A percentile compares a stretch with the other conserved stretches of the same genome.
Conservation (phyloP, 2,329 filamentous ascomycete genomes). For the Fusarium citri region DNA sequence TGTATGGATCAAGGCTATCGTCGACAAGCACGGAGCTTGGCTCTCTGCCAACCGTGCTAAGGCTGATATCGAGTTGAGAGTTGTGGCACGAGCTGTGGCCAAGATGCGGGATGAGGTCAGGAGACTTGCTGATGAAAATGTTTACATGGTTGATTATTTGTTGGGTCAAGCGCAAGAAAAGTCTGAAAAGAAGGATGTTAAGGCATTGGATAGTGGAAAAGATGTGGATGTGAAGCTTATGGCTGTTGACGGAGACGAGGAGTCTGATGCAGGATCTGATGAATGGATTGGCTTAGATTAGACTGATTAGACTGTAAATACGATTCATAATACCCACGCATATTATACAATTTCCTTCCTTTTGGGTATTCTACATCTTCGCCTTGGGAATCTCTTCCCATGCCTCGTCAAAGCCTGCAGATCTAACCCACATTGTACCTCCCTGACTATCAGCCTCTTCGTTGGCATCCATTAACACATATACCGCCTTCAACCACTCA, state of each 20-base stretch:
- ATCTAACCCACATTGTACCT: conserved; percentile 67
- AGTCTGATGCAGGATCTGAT: conserved; percentile 53
- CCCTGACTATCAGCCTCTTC: conserved; percentile 57
- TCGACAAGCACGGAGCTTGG: conserved; percentile 86
- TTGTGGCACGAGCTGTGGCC: conserved; percentile 82
- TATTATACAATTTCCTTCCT: conserved; percentile 12
- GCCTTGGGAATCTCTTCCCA: conserved; percentile 63
- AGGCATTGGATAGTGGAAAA: conserved; percentile 34
- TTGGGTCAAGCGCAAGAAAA: conserved; percentile 61
- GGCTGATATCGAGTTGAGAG: conserved; percentile 85
- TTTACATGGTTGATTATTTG: conserved; percentile 89
- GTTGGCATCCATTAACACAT: conserved; percentile 72
- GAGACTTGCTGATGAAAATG: conserved; percentile 85
- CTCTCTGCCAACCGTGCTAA: conserved; percentile 83
- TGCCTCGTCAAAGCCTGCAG: conserved; percentile 71
- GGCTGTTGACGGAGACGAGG: conserved; percentile 49
- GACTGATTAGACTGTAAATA: conserved; percentile 53
- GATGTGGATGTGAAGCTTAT: conserved; percentile 49
- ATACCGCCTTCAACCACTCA: conserved; percentile 70
- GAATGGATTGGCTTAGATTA: conserved; percentile 64
- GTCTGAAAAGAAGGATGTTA: conserved; percentile 41
- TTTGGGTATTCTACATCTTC: conserved; percentile 21
- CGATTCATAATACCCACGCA: conserved; percentile 45
- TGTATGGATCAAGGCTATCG: conserved; percentile 86
- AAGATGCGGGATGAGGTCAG: conserved; percentile 86